phyloP scores from a whole-genome alignment of 306 rosid genomes.

The Vigna radiata region DNA sequence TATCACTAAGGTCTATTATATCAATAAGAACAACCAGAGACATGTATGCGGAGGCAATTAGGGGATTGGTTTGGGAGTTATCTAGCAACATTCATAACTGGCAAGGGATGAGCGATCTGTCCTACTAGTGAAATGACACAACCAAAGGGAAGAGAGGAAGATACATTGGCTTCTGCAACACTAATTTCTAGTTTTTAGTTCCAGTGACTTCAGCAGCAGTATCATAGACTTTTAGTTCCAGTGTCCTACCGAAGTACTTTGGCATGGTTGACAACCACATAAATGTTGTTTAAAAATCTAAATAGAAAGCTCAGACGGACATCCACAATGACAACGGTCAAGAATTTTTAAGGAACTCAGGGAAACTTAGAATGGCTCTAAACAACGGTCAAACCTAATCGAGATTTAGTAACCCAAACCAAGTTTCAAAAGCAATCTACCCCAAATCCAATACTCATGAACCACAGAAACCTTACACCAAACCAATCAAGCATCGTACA shows the following conservation, averaged over 20 bases:
- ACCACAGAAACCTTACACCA: too few species aligned
- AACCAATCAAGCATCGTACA: too few species aligned
- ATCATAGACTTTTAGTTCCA: background rate
- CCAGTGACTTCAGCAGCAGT: background rate
- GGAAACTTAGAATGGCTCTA: constrained; percentile 11
- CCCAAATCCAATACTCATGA: too few species aligned
- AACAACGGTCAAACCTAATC: too few species aligned
- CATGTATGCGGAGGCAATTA: too few species aligned
- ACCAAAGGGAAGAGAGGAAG: background rate
- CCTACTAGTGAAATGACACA: constrained; percentile 9
- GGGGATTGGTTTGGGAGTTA: too few species aligned
- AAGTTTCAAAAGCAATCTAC: too few species aligned
- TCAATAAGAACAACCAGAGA: background rate
- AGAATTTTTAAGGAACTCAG: constrained; percentile 19
- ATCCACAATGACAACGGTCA: constrained; percentile 11
- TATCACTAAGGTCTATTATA: background rate
- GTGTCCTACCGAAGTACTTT: constrained; percentile 3
- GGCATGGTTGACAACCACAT: constrained; percentile 13
- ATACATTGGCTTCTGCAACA: too few species aligned
- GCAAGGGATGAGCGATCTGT: background rate
- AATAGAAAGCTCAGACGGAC: constrained; percentile 32
- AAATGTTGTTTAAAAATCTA: background rate
- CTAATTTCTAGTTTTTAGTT: too few species aligned
- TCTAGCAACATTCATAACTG: too few species aligned
- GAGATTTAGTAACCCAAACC: too few species aligned